Base-by-base conservation (phyloP, 805 yeast species). In the Metschnikowia borealis region DNA sequence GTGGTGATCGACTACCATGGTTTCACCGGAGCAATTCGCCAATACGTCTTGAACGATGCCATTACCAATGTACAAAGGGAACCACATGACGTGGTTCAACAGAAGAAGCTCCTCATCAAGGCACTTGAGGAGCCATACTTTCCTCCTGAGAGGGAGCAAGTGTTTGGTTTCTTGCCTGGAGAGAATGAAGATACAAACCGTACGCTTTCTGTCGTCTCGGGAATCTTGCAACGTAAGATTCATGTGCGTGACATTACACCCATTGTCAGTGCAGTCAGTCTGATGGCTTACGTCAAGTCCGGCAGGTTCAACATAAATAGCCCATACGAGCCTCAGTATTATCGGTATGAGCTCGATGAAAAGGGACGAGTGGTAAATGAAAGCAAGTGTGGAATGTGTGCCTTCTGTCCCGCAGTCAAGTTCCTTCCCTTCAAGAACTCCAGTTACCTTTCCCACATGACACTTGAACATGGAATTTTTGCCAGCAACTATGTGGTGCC, bases 361-460 rank as follows among this genome's bases (percentile, higher is more conserved):
- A 43, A 46, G 7, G 65, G 68, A 0, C 45, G 55, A 6, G 47
- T 52, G 15, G 54, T 63, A 23, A 60, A 60, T 44, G 64, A 62
- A 38, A 57, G 63, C 48, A 66, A 65, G 40, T 64, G 69, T 43
- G 73, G 71, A 29, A 48, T 66, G 49, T 68, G 72, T 56, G 63
- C 70, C 0, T 68, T 65, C 48, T 68, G 72, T 44, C 62, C 61
- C 17, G 48, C 51, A 17, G 62, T 68, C 17, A 60, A 61, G 49
- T 68, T 68, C 47, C 55, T 63, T 20, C 69, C 70, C 2, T 62
- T 65, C 53, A 67, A 67, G 48, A 68, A 68, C 55, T 63, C 68
- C 6, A 62, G 65, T 39, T 68, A 68, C 48, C 59, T 67, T 6
- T 62, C 69, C 5, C 73, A 68, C 50, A 54, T 68, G 53, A 65